Evolutionary conservation across 257 asterid species (phyloP), one percentile per base, ranked within the genome.

Genomic region (Rubia yunnanensis): DNA sequence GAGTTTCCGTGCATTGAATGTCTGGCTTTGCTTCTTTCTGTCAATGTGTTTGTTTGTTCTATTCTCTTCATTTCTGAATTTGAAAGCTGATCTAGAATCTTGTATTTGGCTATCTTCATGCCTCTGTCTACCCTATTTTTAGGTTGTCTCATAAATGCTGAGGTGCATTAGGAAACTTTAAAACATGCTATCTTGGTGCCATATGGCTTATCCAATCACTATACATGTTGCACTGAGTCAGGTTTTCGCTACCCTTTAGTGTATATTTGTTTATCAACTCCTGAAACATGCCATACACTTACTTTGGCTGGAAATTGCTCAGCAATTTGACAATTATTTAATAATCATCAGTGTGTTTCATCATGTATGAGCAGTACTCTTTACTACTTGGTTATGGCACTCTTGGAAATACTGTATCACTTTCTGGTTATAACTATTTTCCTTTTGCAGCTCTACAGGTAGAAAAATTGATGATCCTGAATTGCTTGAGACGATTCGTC

Each of bases 401-500:
- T 41, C 31, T 44, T 64, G 44, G 28, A 34, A 28, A 39, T n/a
- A 35, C 31, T 41, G 36, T 38, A 35, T 53, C 59, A 34, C 50
- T 63, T 57, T 63, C 63, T 69, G 59, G 44, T 39, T 39, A 10
- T 11, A n/a, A 63, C 31, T 26, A 64, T 50, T 30, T 24, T 6
- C 52, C 13, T 62, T 44, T 71, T 77, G 38, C 86, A 92, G 99
- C 57, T 79, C 97, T 38, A 80, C 94, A 26, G 99, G 99, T 56
- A 86, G 96, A 80, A 92, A 92, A 74, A 74, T 92, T 44, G 86
- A 89, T 52, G 99, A 92, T 23, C 94, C 99, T 10, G 99, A 92
- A 82, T 77, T 84, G 76, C 99, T 92, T 1, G 99, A 92, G 89
- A 94, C 99, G 17, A 92, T 92, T 75, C 97, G 99, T 65, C 79